Evolutionary conservation across 2,329 filamentous ascomycete species (phyloP).

Genomic region (Microdochium trichocladiopsis): DNA sequence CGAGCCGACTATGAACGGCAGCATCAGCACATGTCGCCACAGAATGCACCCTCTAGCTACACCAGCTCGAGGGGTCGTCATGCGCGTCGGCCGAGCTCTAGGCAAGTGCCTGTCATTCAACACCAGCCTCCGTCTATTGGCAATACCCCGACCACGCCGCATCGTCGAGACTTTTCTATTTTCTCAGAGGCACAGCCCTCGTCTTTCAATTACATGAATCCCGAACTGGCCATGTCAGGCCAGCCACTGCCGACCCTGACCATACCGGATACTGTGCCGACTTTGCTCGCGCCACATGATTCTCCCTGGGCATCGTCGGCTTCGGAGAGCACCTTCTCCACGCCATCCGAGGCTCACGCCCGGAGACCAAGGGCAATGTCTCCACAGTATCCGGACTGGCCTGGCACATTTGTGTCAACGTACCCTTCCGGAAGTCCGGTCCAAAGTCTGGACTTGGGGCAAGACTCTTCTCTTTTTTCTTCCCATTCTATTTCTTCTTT

Average conservation of each 20-base stretch:
- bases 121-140: background rate
- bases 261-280: constrained; percentile 23
- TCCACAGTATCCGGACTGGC: constrained; percentile 17
- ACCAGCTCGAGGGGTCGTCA: background rate
- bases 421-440: constrained; percentile 6
- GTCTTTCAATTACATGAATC: background rate
- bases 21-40: background rate
- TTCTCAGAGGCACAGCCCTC: no score
- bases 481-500: constrained; percentile 15
- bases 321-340: constrained; percentile 40
- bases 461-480: constrained; percentile 9
- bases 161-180: no score
- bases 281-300: constrained; percentile 23
- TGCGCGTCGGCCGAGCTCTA: background rate
- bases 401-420: constrained; percentile 4
- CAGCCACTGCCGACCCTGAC: constrained; percentile 16
- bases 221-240: background rate
- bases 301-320: constrained; percentile 36
- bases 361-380: constrained; percentile 9
- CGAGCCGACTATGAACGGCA: background rate
- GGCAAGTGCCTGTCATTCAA: background rate
- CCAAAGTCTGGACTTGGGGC: constrained; percentile 1
- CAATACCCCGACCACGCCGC: background rate
- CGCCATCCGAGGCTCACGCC: constrained; percentile 29
- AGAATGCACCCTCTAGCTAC: background rate